phyloP scores from a whole-genome alignment of 305 asterid species.

The Solanum hybrid region DNA sequence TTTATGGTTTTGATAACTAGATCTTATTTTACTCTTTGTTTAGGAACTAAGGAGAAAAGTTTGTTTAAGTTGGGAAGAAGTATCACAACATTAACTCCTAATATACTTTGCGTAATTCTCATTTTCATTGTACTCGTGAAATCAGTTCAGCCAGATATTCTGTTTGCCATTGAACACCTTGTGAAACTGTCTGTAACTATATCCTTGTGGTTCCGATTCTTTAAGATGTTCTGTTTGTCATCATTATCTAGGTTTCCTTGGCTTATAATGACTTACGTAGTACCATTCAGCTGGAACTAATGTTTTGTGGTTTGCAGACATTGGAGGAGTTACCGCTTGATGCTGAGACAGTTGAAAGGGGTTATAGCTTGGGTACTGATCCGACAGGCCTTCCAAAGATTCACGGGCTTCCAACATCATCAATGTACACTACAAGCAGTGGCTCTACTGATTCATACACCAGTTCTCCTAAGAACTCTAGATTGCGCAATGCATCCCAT shows the following conservation, averaged over 20 bases:
- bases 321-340: constrained; percentile 82
- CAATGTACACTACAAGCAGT: constrained; percentile 44
- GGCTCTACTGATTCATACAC: constrained; percentile 38
- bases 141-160: not conserved
- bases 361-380: constrained; percentile 57
- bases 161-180: not conserved
- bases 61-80: not conserved
- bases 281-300: not conserved
- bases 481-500: constrained; percentile 47
- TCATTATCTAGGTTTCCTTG: not conserved
- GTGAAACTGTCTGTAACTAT: not conserved
- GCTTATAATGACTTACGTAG: not conserved
- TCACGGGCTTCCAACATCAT: constrained; percentile 82
- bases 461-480: constrained; percentile 45
- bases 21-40: not conserved
- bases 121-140: not conserved
- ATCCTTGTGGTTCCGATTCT: not conserved
- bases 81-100: not conserved
- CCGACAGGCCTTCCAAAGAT: constrained; percentile 84
- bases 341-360: constrained; percentile 77
- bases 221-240: not conserved
- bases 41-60: not conserved
- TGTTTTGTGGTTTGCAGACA: constrained; percentile 29
- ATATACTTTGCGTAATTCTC: not conserved
- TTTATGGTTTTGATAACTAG: not conserved